Evolutionary conservation across 2,329 filamentous ascomycete species (phyloP), one percentile per base, ranked within the genome.

Genomic region (Tolypocladium tropicale): DNA sequence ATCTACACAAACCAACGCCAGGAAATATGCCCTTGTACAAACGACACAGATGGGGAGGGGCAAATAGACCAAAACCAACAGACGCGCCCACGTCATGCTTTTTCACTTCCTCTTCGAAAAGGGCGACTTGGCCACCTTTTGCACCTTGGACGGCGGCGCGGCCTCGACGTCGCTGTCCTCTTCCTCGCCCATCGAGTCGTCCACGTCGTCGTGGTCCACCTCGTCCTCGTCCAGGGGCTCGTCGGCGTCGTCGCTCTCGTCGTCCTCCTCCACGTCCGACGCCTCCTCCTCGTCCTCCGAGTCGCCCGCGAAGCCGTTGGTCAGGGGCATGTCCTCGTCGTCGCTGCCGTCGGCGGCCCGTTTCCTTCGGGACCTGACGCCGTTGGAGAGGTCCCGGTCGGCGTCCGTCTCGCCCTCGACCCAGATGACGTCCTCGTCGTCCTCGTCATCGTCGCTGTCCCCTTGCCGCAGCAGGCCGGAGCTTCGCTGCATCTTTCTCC

Each of bases 381-480:
- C 70, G 51, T 71, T 68, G 32, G 68, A 66, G 41, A 68, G 63
- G 59, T 71, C 61, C 61, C 69, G 60, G 62, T 68, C 55, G 23
- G 80, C 76, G 34, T 85, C 80, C 33, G 87, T 84, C 64, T 91
- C 81, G 1, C 89, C 91, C 69, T 96, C 92, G 2, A 96, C 89
- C 68, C 94, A 96, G 54, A 96, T 86, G 5, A 95, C 83, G 60
- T 90, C 85, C 41, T 86, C 85, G 9, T 88, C 80, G 4, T 82
- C 74, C 3, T 39, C 37, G 10, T 48, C 43, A 3, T 76, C 75
- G 10, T 74, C 78, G 9, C 79, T 78, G 2, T 78, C 76, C 41
- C 76, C 76, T 21, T 77, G 74, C 51, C 76, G 75, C 21, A 59
- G 57, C 16, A 59, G 65, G 30, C 61, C 66, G 7, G 61, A 59